Base-by-base conservation (phyloP, 768 basidiomycete species). In the Lactarius trivialis region DNA sequence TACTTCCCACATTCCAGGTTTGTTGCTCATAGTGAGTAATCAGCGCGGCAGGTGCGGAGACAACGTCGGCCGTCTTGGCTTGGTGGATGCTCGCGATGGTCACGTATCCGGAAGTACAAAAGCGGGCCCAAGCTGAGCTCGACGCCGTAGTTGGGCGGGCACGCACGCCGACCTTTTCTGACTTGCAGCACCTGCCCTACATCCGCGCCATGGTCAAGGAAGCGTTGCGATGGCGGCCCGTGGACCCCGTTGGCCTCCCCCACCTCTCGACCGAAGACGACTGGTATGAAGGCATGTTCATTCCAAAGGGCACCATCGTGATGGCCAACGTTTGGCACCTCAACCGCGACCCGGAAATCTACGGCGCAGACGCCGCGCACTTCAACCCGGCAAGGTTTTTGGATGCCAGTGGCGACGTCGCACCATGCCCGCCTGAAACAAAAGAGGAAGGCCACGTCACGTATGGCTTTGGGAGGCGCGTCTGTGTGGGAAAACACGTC, bases 301-400 rank as follows among this genome's bases (percentile, higher is more conserved):
- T 78, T 21, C 76, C 76, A 0, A 72, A 69, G 34, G 76, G 73
- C 9, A 72, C 74, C 1, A 69, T 73, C 1, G 65, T 75, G 21
- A 60, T 75, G 24, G 68, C 66, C 14, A 75, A 74, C 54, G 60
- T 68, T 55, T 75, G 52, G 56, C 58, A 60, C 28, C 63, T 69
- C 39, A 70, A 71, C 55, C 64, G 60, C 33, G 68, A 71, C 37
- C 63, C 60, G 17, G 61, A 65, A 2, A 55, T 72, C 19, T 73
- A 70, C 48, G 70, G 70, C 8, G 54, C 57, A 2, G 68, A 73
- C 32, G 67, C 54, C 0, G 65, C 62, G 12, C 28, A 56, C n/a
- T 72, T 71, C 62, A 52, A 54, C 28, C 71, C 67, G 64, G 59
- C 43, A 28, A 53, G 72, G 15, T 65, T 67, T 56, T 64, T 74